Base-by-base conservation (phyloP, 2,329 filamentous ascomycete genomes). In the Claviceps humidiphila region DNA sequence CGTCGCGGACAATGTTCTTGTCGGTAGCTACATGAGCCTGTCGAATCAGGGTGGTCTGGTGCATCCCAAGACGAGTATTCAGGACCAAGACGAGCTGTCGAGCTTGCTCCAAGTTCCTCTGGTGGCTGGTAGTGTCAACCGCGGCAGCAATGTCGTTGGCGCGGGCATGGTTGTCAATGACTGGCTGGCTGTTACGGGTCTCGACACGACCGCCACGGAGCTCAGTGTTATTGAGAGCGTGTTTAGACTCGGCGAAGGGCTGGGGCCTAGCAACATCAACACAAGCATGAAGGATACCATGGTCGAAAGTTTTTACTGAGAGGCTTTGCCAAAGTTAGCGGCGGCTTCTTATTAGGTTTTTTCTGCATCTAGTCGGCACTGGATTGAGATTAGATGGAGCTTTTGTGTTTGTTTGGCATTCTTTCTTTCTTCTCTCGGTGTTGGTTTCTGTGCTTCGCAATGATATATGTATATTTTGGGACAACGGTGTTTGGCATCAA, bases 121-220 rank as follows among this genome's bases (percentile, higher is more conserved):
- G 5, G 93, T 98, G 1, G 93, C 93, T 3, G 93, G 93, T 43
- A 88, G 82, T 65, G 86, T 98, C 57, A 98, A 98, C 73, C 81
- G 93, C 58, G 93, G 93, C 56, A 89, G 84, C 65, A 84, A 89
- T 55, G 90, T 98, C 34, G 90, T 98, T n/a, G 93, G 93, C 53
- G 93, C 91, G 48, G 67, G 67, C 57, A 69, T 70, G 66, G 65
- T 71, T 38, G 66, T 68, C 59, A 68, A 96, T 67, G 91, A 97
- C 76, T 96, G 91, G 90, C 81, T 96, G 71, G 89, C 91, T 34
- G 88, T 96, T 34, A 95, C 89, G 5, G 90, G 90, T 24, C 76
- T 95, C 57, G 90, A 96, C 68, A 95, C 91, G 46, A 96, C 90
- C 20, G 90, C 91, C n/a, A 97, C 93, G 1, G 93, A 98, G 74